phyloP scores from a whole-genome alignment of 2,329 filamentous ascomycete species.

The Chrysoporthe puriensis region DNA sequence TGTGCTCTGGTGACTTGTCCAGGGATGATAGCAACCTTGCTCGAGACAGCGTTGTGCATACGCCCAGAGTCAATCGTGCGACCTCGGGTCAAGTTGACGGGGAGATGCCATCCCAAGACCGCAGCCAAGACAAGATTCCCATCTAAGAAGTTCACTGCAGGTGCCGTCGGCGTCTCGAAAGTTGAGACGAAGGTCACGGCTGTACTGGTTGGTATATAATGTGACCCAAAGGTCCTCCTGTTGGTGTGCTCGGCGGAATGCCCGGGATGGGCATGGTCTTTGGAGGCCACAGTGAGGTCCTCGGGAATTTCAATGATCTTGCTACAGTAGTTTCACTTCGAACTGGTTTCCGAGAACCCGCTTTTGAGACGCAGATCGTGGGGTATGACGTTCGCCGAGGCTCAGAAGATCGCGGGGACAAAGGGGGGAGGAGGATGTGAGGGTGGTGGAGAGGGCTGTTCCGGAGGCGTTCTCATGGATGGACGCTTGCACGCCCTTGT shows the following conservation, averaged over 20 bases:
- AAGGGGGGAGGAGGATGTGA: not conserved
- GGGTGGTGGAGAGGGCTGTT: not conserved
- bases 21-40: not conserved
- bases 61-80: slow-evolving; percentile 12
- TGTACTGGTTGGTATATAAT: slow-evolving; percentile 18
- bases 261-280: not conserved
- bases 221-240: slow-evolving; percentile 17
- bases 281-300: not conserved
- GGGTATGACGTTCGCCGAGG: not conserved
- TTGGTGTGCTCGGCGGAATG: slow-evolving; percentile 20
- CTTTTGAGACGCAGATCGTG: not conserved
- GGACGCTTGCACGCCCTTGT: too few relatives aligned
- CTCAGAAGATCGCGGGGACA: too few relatives aligned
- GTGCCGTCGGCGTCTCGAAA: slow-evolving; percentile 15
- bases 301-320: slow-evolving; percentile 8
- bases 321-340: not conserved
- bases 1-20: not conserved
- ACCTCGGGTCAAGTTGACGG: not conserved
- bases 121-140: not conserved
- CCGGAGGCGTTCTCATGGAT: too few relatives aligned
- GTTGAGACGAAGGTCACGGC: not conserved
- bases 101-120: not conserved
- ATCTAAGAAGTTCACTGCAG: not conserved
- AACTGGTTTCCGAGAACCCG: not conserved
- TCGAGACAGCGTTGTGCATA: slow-evolving; percentile 18